Base-by-base conservation (phyloP, 495 filamentous ascomycete species). In the Trichoderma virens region DNA sequence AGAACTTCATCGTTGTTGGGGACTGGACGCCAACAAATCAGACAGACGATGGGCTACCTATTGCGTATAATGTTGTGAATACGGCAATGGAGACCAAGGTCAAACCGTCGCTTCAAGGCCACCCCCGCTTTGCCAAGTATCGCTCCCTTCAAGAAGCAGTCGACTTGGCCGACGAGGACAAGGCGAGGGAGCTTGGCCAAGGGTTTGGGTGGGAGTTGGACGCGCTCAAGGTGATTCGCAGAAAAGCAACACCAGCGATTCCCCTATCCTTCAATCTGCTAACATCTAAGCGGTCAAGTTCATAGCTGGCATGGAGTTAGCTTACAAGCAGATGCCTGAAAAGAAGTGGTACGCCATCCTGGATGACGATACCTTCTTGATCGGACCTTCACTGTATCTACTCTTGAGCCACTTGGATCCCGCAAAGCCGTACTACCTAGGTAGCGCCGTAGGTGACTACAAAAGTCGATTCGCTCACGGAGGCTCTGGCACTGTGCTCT, bases 301-400 rank as follows among this genome's bases (percentile, higher is more conserved):
- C 60, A 67, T 82, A 4, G 70, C 78, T 0, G 71, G 76, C 39
- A 71, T 82, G 20, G 75, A 80, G 64, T 71, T 78, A 41, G 69
- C 73, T 1, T 80, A 78, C 71, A 65, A 71, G 28, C 69, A 62
- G 25, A 67, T 77, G 60, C 77, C 77, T 2, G 65, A 71, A 62
- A 82, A 82, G 68, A 78, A 79, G 67, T 82, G 79, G 79, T 80
- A 79, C 62, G 62, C 80, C 62, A 70, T 80, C 61, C 56, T 74
- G 1, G 79, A 82, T 63, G 79, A 82, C 62, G 79, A 82, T 67
- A 80, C 78, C 11, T 80, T 75, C 60, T 60, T 82, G 35, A 68
- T 80, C 32, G 75, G 75, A 47, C 70, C 75, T 11, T 76, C 78
- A 8, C 45, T 82, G 27, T 62, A 66, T 23, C 66, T 74, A 0